phyloP scores from a whole-genome alignment of 805 yeast species.

The Komagataella populi region DNA sequence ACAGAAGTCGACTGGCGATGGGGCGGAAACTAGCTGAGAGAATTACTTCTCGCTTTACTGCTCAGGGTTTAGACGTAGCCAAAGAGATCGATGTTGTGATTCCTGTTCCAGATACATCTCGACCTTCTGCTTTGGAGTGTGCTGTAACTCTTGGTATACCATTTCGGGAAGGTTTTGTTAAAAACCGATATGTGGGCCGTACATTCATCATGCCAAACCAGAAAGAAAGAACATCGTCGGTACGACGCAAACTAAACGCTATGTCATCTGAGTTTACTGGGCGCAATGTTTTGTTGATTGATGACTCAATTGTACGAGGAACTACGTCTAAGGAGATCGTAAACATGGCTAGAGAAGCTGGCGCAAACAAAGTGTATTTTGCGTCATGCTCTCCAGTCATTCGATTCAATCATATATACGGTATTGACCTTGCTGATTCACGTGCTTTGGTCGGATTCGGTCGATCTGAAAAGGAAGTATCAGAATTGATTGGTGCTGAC shows the following conservation, averaged over 20 bases:
- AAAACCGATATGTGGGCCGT: constrained; percentile 93
- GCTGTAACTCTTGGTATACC: constrained; percentile 72
- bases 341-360: constrained; percentile 97
- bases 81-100: constrained; percentile 82
- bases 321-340: constrained; percentile 95
- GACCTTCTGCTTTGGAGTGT: constrained; percentile 88
- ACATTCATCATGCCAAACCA: constrained; percentile 99
- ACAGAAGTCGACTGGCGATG: constrained; percentile 86
- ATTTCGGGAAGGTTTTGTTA: constrained; percentile 94
- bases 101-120: constrained; percentile 97
- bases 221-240: constrained; percentile 84
- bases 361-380: constrained; percentile 87
- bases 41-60: constrained; percentile 28
- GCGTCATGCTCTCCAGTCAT: constrained; percentile 99
- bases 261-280: constrained; percentile 87
- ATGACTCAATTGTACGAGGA: constrained; percentile 95
- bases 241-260: constrained; percentile 88
- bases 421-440: constrained; percentile 94
- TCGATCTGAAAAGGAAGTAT: constrained; percentile 62
- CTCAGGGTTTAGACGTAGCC: constrained; percentile 26
- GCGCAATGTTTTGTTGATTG: constrained; percentile 79
- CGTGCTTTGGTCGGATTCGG: constrained; percentile 85
- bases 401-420: constrained; percentile 89
- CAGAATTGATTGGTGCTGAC: constrained; percentile 77
- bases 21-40: constrained; percentile 78